Evolutionary conservation across 208 protist species (phyloP).

Genomic region (Trypanosoma melophagium): DNA sequence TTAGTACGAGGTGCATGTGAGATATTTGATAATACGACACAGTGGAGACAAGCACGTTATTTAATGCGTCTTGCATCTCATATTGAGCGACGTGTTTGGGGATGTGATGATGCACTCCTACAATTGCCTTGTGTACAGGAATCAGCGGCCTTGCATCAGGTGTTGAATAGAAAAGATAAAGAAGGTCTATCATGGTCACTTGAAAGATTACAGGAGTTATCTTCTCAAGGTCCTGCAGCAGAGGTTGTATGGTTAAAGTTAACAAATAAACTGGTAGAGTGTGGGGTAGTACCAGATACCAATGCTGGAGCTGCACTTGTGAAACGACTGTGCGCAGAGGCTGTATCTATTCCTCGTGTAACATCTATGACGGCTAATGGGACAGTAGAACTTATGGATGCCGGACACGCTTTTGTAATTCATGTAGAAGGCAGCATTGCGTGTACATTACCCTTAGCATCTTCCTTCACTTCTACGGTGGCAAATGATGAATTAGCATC

Average conservation of each 20-base stretch:
- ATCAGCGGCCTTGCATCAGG: constrained; percentile 4
- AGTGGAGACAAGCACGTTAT: constrained; percentile 34
- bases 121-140: constrained; percentile 53
- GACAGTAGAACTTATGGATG: constrained; percentile 36
- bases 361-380: constrained; percentile 39
- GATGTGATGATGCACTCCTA: constrained; percentile 36
- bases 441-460: constrained; percentile 19
- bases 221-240: not conserved
- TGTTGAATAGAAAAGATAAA: not conserved
- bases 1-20: constrained; percentile 53
- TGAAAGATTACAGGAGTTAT: constrained; percentile 24
- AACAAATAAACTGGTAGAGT: not conserved
- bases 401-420: constrained; percentile 41
- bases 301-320: constrained; percentile 8
- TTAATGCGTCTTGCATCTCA: constrained; percentile 67
- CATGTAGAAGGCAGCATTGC: constrained; percentile 38
- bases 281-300: not conserved
- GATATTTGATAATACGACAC: constrained; percentile 44
- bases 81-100: constrained; percentile 64
- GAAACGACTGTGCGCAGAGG: constrained; percentile 24
- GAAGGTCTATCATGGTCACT: constrained; percentile 10
- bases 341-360: constrained; percentile 35
- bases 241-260: constrained; percentile 7
- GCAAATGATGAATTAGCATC: too few species aligned
- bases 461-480: not conserved